A percentile compares a stretch with the other conserved stretches of the same genome.
phyloP scores from a whole-genome alignment of 305 asterid genomes.

The Fraxinus paxiana region DNA sequence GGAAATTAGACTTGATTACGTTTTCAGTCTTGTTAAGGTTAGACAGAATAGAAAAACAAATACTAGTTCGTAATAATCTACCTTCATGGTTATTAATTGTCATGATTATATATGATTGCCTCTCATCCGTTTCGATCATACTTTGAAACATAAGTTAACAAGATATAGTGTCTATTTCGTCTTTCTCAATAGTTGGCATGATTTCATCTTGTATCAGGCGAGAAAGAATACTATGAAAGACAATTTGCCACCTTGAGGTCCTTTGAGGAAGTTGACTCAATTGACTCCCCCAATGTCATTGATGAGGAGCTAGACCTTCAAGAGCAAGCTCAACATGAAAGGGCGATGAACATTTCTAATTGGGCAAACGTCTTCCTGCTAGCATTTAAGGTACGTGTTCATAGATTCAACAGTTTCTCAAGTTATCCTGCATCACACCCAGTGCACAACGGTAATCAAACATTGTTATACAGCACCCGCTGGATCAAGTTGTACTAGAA shows the following conservation, averaged over 20 bases:
- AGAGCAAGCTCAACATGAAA: conserved; percentile 57
- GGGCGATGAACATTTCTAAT: conserved; percentile 72
- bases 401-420: background rate
- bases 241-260: conserved; percentile 72
- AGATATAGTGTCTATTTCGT: background rate
- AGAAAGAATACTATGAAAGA: conserved; percentile 67
- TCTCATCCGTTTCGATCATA: background rate
- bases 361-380: conserved; percentile 73
- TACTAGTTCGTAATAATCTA: background rate
- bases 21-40: background rate
- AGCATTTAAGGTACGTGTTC: conserved; percentile 51
- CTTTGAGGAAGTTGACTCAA: conserved; percentile 72
- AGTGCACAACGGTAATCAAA: background rate
- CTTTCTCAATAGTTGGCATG: background rate
- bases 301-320: conserved; percentile 51
- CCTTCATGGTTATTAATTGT: background rate
- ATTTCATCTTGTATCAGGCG: conserved; percentile 34
- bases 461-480: background rate
- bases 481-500: background rate
- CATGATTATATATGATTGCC: background rate
- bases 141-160: background rate
- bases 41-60: background rate
- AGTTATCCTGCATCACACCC: background rate
- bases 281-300: conserved; percentile 33
- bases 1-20: background rate